phyloP scores from a whole-genome alignment of 169 alveolate genomes.

The Cryptosporidium meleagridis region DNA sequence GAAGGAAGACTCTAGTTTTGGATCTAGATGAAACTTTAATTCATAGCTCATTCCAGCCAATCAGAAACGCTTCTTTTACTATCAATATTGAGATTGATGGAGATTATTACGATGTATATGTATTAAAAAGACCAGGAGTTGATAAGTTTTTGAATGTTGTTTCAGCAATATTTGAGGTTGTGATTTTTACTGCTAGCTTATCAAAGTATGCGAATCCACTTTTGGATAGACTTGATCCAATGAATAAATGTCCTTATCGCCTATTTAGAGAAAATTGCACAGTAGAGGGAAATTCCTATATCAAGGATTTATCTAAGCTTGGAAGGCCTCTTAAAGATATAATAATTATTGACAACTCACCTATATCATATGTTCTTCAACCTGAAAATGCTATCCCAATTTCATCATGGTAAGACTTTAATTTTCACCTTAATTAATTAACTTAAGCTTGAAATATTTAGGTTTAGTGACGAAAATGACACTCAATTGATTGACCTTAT shows the following conservation, averaged over 20 bases:
- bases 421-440: constrained; percentile 23
- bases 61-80: constrained; percentile 76
- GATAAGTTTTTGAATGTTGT: constrained; percentile 82
- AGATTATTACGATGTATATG: constrained; percentile 81
- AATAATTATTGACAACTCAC: constrained; percentile 91
- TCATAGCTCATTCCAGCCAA: constrained; percentile 79
- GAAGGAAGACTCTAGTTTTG: constrained; percentile 81
- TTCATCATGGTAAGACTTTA: constrained; percentile 84
- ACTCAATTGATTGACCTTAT: constrained; percentile 83
- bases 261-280: constrained; percentile 86
- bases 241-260: constrained; percentile 81
- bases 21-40: constrained; percentile 84
- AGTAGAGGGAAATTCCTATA: constrained; percentile 78
- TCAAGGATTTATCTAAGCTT: constrained; percentile 87
- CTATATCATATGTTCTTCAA: constrained; percentile 88
- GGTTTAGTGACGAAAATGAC: constrained; percentile 86
- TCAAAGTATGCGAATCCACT: constrained; percentile 88
- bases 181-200: constrained; percentile 86
- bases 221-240: constrained; percentile 82
- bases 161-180: constrained; percentile 82
- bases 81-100: constrained; percentile 82
- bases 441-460: constrained; percentile 39
- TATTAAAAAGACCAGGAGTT: constrained; percentile 86
- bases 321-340: constrained; percentile 89
- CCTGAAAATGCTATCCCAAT: constrained; percentile 93